Evolutionary conservation across 1,284 basidiomycete genomes (phyloP).

Genomic region (Boletus semigastroideus): DNA sequence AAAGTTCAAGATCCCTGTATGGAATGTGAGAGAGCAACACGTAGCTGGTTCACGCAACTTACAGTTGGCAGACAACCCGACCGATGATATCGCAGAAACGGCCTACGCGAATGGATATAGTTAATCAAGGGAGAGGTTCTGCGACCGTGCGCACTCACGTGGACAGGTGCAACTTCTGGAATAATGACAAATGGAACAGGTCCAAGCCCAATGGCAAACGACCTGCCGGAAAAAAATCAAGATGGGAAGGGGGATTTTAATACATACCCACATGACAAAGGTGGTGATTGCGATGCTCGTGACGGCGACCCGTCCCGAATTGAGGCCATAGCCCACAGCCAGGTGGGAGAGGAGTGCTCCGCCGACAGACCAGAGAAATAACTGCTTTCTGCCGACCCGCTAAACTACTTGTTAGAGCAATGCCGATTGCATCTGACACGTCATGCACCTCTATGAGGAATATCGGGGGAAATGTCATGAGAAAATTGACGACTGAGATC

Average conservation of each 20-base stretch:
- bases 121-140: background rate
- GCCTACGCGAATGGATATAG: conserved; percentile 46
- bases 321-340: conserved; percentile 71
- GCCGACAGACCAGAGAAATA: conserved; percentile 55
- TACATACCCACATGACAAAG: conserved; percentile 76
- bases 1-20: conserved; percentile 79
- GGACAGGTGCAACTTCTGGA: conserved; percentile 83
- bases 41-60: conserved; percentile 26
- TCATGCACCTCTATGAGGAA: conserved; percentile 71
- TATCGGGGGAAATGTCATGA: conserved; percentile 82
- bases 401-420: conserved; percentile 28
- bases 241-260: background rate
- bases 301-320: conserved; percentile 57
- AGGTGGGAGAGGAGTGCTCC: conserved; percentile 70
- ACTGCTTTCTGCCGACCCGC: conserved; percentile 63
- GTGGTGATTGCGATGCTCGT: conserved; percentile 77
- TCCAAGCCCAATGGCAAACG: conserved; percentile 88
- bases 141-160: conserved; percentile 46
- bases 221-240: conserved; percentile 43
- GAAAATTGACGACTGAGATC: conserved; percentile 78
- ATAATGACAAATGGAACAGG: conserved; percentile 92
- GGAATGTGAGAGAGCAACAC: background rate
- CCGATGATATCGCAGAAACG: conserved; percentile 80
- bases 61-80: conserved; percentile 86
- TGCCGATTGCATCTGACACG: background rate